Percentiles rank a stretch among this genome's conserved stretches.
phyloP scores from a whole-genome alignment of 345 rosid genomes.

The Capsella bursapastoris region DNA sequence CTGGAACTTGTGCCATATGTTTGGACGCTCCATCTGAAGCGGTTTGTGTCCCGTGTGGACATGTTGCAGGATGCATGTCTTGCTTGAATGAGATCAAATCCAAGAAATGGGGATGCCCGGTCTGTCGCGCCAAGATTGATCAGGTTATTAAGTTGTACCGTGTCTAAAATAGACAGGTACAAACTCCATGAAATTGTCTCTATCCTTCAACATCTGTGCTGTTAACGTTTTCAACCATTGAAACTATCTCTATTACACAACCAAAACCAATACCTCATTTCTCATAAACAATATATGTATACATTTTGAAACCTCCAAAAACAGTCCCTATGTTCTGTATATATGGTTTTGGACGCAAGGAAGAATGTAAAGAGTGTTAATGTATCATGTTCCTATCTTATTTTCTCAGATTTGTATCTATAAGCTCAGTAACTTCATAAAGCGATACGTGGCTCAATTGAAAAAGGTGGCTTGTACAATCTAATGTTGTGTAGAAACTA shows the following conservation, averaged over 20 bases:
- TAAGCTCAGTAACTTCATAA: no score
- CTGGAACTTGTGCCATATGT: constrained; percentile 73
- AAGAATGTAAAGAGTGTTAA: constrained; percentile 29
- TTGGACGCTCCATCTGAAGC: constrained; percentile 94
- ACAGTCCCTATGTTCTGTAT: constrained; percentile 23
- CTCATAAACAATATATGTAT: constrained; percentile 10
- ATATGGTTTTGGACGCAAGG: constrained; percentile 23
- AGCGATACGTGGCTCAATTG: no score
- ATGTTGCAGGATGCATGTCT: constrained; percentile 95
- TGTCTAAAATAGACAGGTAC: constrained; percentile 55
- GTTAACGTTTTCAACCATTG: constrained; percentile 24
- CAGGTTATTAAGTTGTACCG: constrained; percentile 78
- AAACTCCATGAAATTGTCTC: constrained; percentile 12
- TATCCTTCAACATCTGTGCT: constrained; percentile 32
- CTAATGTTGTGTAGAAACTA: no score
- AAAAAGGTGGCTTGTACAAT: no score
- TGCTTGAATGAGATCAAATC: constrained; percentile 82
- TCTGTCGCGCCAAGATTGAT: constrained; percentile 85
- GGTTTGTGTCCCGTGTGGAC: constrained; percentile 98
- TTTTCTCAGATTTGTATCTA: no score
- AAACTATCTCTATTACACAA: constrained; percentile 30
- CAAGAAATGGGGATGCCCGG: constrained; percentile 95
- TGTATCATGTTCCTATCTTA: not conserved
- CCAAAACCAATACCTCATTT: not conserved
- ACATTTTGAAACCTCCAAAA: not conserved